Evolutionary conservation across 345 rosid species (phyloP), one percentile per base, ranked within the genome.

Genomic region (Camelina laxa): DNA sequence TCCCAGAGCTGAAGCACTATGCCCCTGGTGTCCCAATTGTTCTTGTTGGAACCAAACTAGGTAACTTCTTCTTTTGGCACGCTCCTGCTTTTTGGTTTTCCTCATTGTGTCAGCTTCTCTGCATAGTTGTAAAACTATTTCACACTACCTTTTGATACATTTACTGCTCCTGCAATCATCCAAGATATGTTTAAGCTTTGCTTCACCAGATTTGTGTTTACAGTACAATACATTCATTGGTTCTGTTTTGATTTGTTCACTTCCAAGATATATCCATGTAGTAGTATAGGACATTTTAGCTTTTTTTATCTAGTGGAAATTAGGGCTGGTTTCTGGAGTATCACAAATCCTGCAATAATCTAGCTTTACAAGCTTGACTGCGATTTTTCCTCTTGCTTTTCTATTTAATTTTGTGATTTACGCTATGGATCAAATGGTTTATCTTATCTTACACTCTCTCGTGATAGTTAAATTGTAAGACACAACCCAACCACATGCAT

Each of bases 21-120:
- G 96, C 93, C 10, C 98, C 97, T 49, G 97, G 97, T 77, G 93
- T 94, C 60, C 98, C 96, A 27, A 83, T 90, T 20, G 80, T 91
- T 81, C 97, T 91, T 36, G 97, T 91, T 83, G 97, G 98, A 70
- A 91, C 98, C 47, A 91, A 94, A 85, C 87, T 94, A 60, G 98
- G 98, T 91, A 73, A 65, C 65, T 33, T 57, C 66, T 5, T 39
- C 30, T 24, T 30, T 30, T 36, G 16, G n/a, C 45, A 22, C 9
- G 6, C 15, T 50, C 60, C 9, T 33, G 17, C 9, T 42, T 62
- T 44, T 31, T 31, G 22, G 4, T 47, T 65, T 49, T 47, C 51
- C 7, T 38, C 48, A 7, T 50, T 61, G 12, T 20, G 31, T 63
- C 6, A 74, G 60, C 66, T 74, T 66, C 41, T 65, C 13, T 66